A percentile compares a stretch with the other conserved stretches of the same genome.
Conservation (phyloP, 73 alveolate genomes). For the Paramecium octaurelia region DNA sequence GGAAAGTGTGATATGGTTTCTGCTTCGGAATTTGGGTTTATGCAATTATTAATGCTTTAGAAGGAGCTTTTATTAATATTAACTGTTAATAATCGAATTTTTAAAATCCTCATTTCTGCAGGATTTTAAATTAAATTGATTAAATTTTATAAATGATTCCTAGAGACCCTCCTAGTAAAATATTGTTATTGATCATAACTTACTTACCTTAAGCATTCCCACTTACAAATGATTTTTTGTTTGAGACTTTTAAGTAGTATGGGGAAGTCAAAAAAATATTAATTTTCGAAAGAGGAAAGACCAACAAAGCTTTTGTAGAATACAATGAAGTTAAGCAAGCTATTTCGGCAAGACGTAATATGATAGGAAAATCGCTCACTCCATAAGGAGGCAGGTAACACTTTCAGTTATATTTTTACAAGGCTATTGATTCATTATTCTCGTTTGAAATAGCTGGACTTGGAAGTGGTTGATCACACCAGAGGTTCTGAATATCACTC, state of each 20-base stretch:
- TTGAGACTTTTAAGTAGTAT: conserved; percentile 1
- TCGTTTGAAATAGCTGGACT: background rate
- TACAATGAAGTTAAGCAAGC: conserved; percentile 1
- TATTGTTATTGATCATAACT: conserved; percentile 9
- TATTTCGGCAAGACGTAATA: background rate
- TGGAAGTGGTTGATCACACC: conserved; percentile 34
- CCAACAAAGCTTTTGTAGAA: conserved; percentile 39
- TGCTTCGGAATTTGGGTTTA: background rate
- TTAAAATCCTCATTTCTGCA: background rate
- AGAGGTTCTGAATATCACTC: conserved; percentile 12
- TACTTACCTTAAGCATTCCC: background rate
- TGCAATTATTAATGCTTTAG: background rate
- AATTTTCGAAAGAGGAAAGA: conserved; percentile 46
- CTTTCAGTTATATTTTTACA: background rate
- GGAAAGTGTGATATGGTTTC: background rate
- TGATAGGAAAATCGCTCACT: conserved; percentile 29
- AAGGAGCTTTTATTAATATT: background rate
- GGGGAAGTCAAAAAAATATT: background rate
- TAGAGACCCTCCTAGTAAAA: conserved; percentile 50
- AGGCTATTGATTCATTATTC: conserved; percentile 31
- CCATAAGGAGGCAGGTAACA: conserved; percentile 8
- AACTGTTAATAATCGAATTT: background rate
- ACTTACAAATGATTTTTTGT: conserved; percentile 22
- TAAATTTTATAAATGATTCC: conserved; percentile 5
- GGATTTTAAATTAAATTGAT: background rate